Conservation (phyloP, 768 basidiomycete species). For the Filobasidium wieringae region DNA sequence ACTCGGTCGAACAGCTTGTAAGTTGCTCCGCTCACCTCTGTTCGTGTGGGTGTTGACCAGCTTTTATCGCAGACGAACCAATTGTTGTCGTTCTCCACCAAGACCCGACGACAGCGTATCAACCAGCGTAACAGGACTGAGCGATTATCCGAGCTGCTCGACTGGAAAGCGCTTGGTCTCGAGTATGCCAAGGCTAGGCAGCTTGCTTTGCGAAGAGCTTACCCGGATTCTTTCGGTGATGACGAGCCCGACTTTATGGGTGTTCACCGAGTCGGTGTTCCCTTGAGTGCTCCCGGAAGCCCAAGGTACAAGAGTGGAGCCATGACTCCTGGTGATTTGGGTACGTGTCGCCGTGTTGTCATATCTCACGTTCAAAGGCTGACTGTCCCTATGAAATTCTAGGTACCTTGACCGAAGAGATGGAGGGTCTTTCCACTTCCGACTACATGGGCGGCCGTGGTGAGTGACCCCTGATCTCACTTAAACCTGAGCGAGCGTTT, state of each 20-base stretch:
- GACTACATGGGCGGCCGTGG: conserved; percentile 45
- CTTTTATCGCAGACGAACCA: conserved; percentile 29
- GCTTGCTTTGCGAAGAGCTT: conserved; percentile 78
- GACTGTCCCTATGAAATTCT: neutral
- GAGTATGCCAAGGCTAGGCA: conserved; percentile 95
- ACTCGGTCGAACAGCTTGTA: conserved; percentile 69
- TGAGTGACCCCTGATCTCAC: conserved; percentile 49
- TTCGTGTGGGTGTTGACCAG: neutral
- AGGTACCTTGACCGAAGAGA: conserved; percentile 47
- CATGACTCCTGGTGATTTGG: conserved; percentile 56
- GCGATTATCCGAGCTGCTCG: conserved; percentile 77
- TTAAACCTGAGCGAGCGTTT: neutral
- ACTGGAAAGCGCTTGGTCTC: conserved; percentile 89
- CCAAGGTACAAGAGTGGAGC: conserved; percentile 67
- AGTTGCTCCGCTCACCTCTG: neutral
- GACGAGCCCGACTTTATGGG: conserved; percentile 52
- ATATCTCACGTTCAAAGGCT: neutral
- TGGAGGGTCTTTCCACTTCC: conserved; percentile 66
- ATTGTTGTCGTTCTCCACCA: conserved; percentile 35
- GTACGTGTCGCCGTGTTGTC: conserved; percentile 19
- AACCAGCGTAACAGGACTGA: conserved; percentile 98
- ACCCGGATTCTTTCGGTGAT: conserved; percentile 79
- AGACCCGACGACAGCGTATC: conserved; percentile 86
- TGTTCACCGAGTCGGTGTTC: conserved; percentile 51
- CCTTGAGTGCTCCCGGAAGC: conserved; percentile 73